These are phyloP conservation scores for Peronospora belbahrii DNA, from an alignment of 352 stramenopile species.

Conservation along the genomic window DNA sequence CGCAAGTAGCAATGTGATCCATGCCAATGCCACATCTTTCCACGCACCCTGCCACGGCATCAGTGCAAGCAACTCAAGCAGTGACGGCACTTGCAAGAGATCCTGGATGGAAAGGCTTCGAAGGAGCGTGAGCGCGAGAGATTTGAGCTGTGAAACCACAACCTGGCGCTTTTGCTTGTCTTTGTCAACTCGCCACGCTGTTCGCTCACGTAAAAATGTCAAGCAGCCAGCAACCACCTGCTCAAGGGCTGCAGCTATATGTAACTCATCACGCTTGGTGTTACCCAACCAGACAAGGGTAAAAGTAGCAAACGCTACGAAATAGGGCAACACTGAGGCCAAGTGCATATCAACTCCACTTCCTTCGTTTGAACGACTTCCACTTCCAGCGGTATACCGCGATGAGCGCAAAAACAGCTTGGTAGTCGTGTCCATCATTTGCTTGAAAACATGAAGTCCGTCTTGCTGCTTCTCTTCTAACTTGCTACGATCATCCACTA, in stretches of 20 bases:
- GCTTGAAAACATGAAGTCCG: constrained; percentile 12
- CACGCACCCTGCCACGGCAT: constrained; percentile 50
- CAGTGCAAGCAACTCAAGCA: constrained; percentile 32
- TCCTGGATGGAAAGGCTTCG: constrained; percentile 30
- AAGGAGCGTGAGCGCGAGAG: constrained; percentile 27
- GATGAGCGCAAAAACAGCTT: constrained; percentile 21
- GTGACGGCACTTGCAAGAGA: constrained; percentile 29
- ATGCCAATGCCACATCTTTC: constrained; percentile 46
- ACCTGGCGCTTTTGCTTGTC: constrained; percentile 19
- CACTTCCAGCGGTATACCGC: constrained; percentile 7
- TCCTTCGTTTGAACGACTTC: not conserved
- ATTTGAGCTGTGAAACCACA: constrained; percentile 20
- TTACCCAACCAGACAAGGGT: constrained; percentile 29
- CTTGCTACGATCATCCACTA: constrained; percentile 9
- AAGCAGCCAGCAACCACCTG: constrained; percentile 27
- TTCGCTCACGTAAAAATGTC: constrained; percentile 19
- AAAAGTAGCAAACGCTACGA: constrained; percentile 48
- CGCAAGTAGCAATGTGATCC: constrained; percentile 37
- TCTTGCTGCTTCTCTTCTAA: constrained; percentile 14
- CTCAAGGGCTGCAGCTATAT: constrained; percentile 20
- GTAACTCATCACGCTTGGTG: not conserved
- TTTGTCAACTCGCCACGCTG: constrained; percentile 23
- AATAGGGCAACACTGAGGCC: constrained; percentile 33
- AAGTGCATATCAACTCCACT: constrained; percentile 6
- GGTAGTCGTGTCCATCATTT: constrained; percentile 16